Percentiles rank a stretch among this genome's conserved stretches.
phyloP scores from a whole-genome alignment of 1,139 yeast genomes.

The Sugiyamaella xylanicola region DNA sequence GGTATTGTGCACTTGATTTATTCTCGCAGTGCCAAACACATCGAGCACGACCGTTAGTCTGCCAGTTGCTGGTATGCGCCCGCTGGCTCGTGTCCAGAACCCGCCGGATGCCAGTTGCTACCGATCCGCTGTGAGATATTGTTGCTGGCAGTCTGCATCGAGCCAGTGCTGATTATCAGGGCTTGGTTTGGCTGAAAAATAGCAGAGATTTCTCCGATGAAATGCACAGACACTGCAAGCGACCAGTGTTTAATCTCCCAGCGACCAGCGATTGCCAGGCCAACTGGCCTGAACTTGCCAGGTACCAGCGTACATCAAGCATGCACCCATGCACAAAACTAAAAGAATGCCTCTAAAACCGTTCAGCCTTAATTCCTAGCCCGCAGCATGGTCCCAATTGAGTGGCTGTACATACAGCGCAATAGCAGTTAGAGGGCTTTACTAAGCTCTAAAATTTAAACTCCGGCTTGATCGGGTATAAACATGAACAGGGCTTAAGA shows the following conservation, averaged over 20 bases:
- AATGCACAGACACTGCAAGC: neutral
- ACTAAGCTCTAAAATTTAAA: slow-evolving; percentile 7
- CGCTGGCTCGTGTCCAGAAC: too few relatives aligned
- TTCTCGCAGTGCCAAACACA: too few relatives aligned
- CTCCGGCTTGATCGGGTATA: slow-evolving; percentile 16
- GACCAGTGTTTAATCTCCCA: neutral
- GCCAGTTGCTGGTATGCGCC: too few relatives aligned
- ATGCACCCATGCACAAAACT: neutral
- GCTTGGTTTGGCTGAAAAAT: too few relatives aligned
- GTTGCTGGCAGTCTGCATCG: neutral
- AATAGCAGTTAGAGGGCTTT: too few relatives aligned
- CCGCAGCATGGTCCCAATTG: neutral
- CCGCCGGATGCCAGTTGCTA: neutral
- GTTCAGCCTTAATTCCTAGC: neutral
- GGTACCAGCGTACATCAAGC: neutral
- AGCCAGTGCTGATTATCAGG: too few relatives aligned
- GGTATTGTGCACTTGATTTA: too few relatives aligned
- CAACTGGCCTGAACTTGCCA: neutral
- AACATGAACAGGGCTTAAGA: neutral
- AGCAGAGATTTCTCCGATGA: neutral
- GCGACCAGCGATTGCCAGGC: neutral
- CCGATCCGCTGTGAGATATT: neutral
- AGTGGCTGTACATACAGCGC: neutral
- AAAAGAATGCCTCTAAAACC: too few relatives aligned
- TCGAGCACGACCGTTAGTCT: too few relatives aligned